Evolutionary conservation across 2,329 filamentous ascomycete species (phyloP).

Genomic region (Trichoderma asperellum): DNA sequence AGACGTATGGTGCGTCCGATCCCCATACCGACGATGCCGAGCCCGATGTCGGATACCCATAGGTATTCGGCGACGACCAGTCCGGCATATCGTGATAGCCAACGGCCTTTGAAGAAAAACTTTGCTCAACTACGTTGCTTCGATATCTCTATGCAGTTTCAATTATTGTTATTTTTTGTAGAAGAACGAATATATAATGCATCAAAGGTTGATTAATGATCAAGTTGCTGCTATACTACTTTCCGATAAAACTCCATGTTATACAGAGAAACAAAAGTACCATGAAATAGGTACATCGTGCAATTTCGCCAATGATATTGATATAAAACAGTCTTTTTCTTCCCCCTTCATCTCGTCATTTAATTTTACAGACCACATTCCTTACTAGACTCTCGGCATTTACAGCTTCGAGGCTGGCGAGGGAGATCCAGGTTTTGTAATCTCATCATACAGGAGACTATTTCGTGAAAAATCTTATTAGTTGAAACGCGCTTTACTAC

Average conservation of each 20-base stretch:
- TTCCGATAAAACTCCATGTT: neutral
- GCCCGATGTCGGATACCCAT: conserved; percentile 19
- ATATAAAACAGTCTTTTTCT: conserved; percentile 2
- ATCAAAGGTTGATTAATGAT: neutral
- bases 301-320: neutral
- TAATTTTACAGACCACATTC: neutral
- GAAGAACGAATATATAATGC: neutral
- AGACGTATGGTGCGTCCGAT: neutral
- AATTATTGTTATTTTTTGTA: neutral
- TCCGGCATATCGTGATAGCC: neutral
- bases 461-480: neutral
- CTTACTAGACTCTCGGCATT: neutral
- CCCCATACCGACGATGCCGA: conserved; percentile 14
- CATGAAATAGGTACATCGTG: neutral
- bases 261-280: neutral
- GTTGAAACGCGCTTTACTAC: neutral
- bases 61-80: conserved; percentile 4
- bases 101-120: too few species aligned
- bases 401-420: conserved; percentile 66
- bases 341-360: conserved; percentile 3
- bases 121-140: neutral
- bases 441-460: conserved; percentile 85
- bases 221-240: neutral
- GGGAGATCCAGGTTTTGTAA: conserved; percentile 71
- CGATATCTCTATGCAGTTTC: neutral